Evolutionary conservation across 2,329 filamentous ascomycete species (phyloP).

Genomic region (Endocalyx cinctus): DNA sequence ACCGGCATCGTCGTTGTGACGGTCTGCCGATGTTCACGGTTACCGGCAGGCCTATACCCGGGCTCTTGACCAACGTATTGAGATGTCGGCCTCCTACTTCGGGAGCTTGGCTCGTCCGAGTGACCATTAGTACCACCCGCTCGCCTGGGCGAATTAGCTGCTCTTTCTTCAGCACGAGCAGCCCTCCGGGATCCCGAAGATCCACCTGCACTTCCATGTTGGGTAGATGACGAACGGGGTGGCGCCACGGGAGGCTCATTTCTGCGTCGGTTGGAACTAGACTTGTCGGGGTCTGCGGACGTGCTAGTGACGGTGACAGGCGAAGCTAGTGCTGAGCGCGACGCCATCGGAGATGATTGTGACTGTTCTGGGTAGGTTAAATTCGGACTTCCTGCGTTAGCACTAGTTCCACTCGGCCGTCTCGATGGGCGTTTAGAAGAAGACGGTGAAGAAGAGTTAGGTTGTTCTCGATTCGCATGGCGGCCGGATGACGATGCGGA

Average conservation of each 20-base stretch:
- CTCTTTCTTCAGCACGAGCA: constrained; percentile 41
- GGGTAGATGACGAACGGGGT: constrained; percentile 75
- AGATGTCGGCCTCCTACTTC: constrained; percentile 31
- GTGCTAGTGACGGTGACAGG: constrained; percentile 35
- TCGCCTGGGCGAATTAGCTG: constrained; percentile 38
- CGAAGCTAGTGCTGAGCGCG: constrained; percentile 41
- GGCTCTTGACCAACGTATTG: constrained; percentile 35
- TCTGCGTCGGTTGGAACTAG: constrained; percentile 48
- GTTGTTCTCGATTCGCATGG: constrained; percentile 46
- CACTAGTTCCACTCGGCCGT: constrained; percentile 47
- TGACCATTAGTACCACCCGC: constrained; percentile 30
- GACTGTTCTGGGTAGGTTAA: constrained; percentile 26
- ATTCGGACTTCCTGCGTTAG: constrained; percentile 21
- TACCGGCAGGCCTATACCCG: constrained; percentile 32
- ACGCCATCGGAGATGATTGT: constrained; percentile 40
- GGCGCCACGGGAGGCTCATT: constrained; percentile 69
- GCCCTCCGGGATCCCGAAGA: constrained; percentile 39
- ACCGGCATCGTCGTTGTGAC: constrained; percentile 38
- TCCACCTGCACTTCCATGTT: constrained; percentile 36
- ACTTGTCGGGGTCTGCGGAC: constrained; percentile 37
- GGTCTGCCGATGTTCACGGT: constrained; percentile 34
- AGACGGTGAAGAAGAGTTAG: constrained; percentile 44
- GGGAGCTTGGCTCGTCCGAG: constrained; percentile 30
- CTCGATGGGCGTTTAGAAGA: constrained; percentile 51
- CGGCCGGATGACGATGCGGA: constrained; percentile 45